Percentiles rank a stretch among this genome's conserved stretches.
Evolutionary conservation across 139 green algal species (phyloP).

Genomic region (Chloropicon primus): DNA sequence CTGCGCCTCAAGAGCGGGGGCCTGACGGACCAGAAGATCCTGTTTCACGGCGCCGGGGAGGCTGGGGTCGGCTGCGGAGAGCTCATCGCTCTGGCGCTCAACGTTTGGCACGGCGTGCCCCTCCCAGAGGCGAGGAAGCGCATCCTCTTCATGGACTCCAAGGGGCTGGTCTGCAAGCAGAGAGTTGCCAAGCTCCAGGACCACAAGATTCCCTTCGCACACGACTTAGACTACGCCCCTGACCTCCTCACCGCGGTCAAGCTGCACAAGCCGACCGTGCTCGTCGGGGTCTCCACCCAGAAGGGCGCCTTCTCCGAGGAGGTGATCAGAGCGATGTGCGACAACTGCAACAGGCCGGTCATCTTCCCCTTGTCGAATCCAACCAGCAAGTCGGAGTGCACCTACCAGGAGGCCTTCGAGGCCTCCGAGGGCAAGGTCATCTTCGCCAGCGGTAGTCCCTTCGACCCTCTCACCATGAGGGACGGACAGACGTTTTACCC

Average conservation of each 20-base stretch:
- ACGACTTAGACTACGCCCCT: slow-evolving; percentile 33
- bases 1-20: slow-evolving; percentile 29
- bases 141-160: slow-evolving; percentile 63
- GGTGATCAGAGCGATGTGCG: slow-evolving; percentile 24
- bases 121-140: slow-evolving; percentile 19
- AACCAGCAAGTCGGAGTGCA: slow-evolving; percentile 76
- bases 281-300: slow-evolving; percentile 40
- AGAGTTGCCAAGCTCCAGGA: slow-evolving; percentile 27
- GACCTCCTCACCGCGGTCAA: slow-evolving; percentile 32
- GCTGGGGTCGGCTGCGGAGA: slow-evolving; percentile 61
- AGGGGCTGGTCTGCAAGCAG: slow-evolving; percentile 53
- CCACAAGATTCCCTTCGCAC: slow-evolving; percentile 75
- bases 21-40: slow-evolving; percentile 38
- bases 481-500: slow-evolving; percentile 1
- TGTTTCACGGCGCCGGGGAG: slow-evolving; percentile 65
- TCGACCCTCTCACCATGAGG: slow-evolving; percentile 22
- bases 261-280: slow-evolving; percentile 26
- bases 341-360: slow-evolving; percentile 40
- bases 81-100: slow-evolving; percentile 36
- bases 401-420: slow-evolving; percentile 46
- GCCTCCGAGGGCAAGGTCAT: slow-evolving; percentile 38
- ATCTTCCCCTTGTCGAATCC: slow-evolving; percentile 90
- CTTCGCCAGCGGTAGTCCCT: slow-evolving; percentile 75
- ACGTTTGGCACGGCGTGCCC: slow-evolving; percentile 17
- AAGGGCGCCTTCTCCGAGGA: slow-evolving; percentile 40